Base-by-base conservation (phyloP, 139 green algal genomes). In the Picochlorum sp. region DNA sequence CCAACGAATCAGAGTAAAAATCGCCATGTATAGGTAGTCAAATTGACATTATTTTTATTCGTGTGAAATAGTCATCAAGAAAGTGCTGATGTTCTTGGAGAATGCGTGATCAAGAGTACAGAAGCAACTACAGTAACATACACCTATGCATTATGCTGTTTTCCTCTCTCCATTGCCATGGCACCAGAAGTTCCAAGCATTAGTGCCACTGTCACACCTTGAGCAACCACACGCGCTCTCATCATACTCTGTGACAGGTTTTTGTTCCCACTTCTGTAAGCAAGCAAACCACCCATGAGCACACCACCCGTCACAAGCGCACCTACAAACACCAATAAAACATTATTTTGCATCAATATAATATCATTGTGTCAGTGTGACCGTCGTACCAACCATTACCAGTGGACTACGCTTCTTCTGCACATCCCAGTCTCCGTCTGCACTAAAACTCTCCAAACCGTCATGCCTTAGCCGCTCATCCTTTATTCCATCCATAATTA, bases 201-300 rank as follows among this genome's bases (percentile, higher is more conserved):
- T 46, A 77, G 49, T 24, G 58, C 71, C 10, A 77, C 71, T 14
- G 71, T 77, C 20, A 34, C 51, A 10, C 64, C 71, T 32, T 77
- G 71, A 8, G 50, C 50, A 13, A 68, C 14, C 11, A 77, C 58
- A 23, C 71, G 64, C 2, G 64, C 58, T 13, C 71, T 54, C 71
- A 77, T 77, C 57, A 77, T 73, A 28, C 45, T 41, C 57, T 77
- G 71, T 5, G 64, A 66, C 58, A 77, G 16, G 9, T 30, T 58
- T 24, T 59, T 50, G 44, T 77, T 77, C 44, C 50, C 50, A 37
- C 68, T 69, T 28, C 68, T 68, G 37, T 73, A 77, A 21, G 71
- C 71, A 21, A 77, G 37, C 15, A 77, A 49, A 26, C 71, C 71
- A 37, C 23, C 64, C 4, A 61, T 11, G 32, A 77, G 51, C 23